phyloP scores from a whole-genome alignment of 768 basidiomycete species.

The Pleurotus giganteus region DNA sequence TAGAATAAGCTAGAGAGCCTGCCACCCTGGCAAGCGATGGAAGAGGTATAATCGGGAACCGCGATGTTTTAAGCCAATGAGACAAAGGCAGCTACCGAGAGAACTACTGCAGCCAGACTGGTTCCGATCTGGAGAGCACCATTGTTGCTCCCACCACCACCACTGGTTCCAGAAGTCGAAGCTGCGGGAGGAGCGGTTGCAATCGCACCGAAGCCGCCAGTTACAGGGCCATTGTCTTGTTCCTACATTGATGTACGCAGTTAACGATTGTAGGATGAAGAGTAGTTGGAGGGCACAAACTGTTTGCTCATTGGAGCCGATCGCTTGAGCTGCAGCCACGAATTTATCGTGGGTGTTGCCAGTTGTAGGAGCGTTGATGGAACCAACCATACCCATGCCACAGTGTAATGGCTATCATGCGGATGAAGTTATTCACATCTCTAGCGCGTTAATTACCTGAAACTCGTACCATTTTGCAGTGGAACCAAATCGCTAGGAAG shows the following conservation, averaged over 20 bases:
- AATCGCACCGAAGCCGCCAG: constrained; percentile 22
- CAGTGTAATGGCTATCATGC: constrained; percentile 34
- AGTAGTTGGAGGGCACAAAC: constrained; percentile 23
- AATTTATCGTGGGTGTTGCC: constrained; percentile 44
- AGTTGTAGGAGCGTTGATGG: constrained; percentile 46
- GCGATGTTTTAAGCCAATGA: not conserved
- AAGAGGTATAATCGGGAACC: not conserved
- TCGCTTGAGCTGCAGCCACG: constrained; percentile 35
- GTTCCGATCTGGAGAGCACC: constrained; percentile 1
- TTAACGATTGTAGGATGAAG: not conserved
- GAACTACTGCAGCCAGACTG: not conserved
- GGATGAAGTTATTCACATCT: not conserved
- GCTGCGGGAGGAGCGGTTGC: constrained; percentile 19
- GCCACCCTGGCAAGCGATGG: no score
- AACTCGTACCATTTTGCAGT: constrained; percentile 41
- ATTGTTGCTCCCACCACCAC: not conserved
- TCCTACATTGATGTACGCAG: constrained; percentile 19
- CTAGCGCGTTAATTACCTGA: not conserved
- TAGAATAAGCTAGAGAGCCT: no score
- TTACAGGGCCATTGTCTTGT: constrained; percentile 17
- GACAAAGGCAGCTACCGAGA: not conserved
- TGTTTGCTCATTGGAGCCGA: constrained; percentile 29
- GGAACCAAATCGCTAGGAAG: constrained; percentile 53
- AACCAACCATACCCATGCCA: constrained; percentile 49
- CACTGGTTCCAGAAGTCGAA: constrained; percentile 10